A percentile compares a stretch with the other conserved stretches of the same genome.
These are phyloP conservation scores for Vitis hybrid DNA, from an alignment of 177 flowering plant species.

Conservation along the genomic window DNA sequence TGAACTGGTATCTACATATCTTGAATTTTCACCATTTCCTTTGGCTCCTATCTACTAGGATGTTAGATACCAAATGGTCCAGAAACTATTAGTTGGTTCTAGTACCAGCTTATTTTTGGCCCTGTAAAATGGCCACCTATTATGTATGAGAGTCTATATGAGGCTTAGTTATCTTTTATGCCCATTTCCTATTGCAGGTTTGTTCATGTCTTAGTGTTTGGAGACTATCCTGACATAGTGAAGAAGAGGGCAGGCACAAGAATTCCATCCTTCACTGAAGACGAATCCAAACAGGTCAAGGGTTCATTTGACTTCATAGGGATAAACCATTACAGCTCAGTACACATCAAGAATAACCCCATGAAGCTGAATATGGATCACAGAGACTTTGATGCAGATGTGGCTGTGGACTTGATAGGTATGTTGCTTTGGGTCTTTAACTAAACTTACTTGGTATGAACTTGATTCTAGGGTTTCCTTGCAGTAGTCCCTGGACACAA, in stretches of 20 bases:
- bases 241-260: slow-evolving; percentile 48
- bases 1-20: too few species aligned
- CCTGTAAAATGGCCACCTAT: background rate
- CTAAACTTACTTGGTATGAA: background rate
- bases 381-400: slow-evolving; percentile 33
- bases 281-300: slow-evolving; percentile 43
- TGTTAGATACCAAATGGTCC: too few species aligned
- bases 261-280: slow-evolving; percentile 44
- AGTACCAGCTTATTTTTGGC: background rate
- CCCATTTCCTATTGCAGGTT: slow-evolving; percentile 37
- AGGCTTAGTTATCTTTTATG: background rate
- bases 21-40: background rate
- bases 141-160: background rate
- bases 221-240: slow-evolving; percentile 58
- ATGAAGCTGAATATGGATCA: slow-evolving; percentile 13
- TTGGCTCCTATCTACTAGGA: background rate
- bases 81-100: too few species aligned
- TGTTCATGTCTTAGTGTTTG: slow-evolving; percentile 51
- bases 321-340: slow-evolving; percentile 37
- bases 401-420: slow-evolving; percentile 27
- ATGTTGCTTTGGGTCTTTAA: slow-evolving; percentile 3
- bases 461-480: too few species aligned
- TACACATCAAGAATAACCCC: slow-evolving; percentile 27
- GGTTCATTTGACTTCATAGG: slow-evolving; percentile 67
- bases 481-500: too few species aligned